phyloP scores from a whole-genome alignment of 2,329 filamentous ascomycete species.

The Alternaria metachromatica region DNA sequence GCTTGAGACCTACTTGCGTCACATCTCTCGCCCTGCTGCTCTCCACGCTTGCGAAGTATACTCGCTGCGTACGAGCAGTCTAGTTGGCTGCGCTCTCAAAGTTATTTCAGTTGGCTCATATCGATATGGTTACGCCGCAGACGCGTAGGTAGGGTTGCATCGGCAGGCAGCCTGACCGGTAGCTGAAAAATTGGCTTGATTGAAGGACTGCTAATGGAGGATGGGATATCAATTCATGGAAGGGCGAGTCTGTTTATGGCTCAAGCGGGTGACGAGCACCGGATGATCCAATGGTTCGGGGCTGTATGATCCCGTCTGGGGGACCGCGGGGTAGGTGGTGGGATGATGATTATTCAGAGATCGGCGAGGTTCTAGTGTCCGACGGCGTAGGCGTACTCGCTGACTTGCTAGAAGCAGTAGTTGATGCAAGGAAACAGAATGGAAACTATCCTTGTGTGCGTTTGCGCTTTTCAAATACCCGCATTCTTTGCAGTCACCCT shows the following conservation, averaged over 20 bases:
- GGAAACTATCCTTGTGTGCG: neutral
- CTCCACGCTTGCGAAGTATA: constrained; percentile 1
- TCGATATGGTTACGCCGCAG: constrained; percentile 8
- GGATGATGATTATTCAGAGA: constrained; percentile 19
- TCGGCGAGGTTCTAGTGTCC: constrained; percentile 10
- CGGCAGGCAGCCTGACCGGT: constrained; percentile 6
- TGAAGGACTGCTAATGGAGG: constrained; percentile 11
- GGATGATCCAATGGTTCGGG: constrained; percentile 19
- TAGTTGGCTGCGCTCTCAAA: neutral
- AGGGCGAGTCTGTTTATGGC: constrained; percentile 3
- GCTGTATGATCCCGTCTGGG: constrained; percentile 13
- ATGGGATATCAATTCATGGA: neutral
- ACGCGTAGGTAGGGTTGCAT: constrained; percentile 14
- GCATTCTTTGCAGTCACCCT: constrained; percentile 6
- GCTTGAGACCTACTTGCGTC: neutral
- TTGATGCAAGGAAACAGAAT: neutral
- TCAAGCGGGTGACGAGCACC: constrained; percentile 11
- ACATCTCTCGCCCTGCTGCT: constrained; percentile 1
- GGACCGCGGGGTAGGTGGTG: constrained; percentile 24
- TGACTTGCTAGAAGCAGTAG: neutral
- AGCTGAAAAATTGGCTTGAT: constrained; percentile 16
- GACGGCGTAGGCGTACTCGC: neutral
- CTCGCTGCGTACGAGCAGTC: neutral
- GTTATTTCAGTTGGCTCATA: neutral
- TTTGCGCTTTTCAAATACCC: neutral